Percentiles rank a stretch among this genome's conserved stretches.
These are phyloP conservation scores for Rhododendron molle DNA, from an alignment of 148 eudicot species.

Conservation along the genomic window DNA sequence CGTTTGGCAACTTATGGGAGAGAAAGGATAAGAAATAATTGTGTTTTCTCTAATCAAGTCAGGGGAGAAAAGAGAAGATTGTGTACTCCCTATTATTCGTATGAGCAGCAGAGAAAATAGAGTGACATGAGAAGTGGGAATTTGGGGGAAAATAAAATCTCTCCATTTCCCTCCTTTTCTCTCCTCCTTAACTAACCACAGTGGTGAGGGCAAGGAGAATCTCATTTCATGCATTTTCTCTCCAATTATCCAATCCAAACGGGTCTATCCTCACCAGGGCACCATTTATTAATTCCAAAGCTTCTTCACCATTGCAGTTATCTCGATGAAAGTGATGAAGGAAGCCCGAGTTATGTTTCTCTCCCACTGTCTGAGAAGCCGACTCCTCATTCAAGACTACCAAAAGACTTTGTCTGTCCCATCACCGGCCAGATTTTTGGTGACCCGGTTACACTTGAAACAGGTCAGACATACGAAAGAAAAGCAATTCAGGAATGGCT, in stretches of 20 bases:
- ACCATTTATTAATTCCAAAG: background rate
- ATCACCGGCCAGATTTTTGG: constrained; percentile 44
- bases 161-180: background rate
- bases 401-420: constrained; percentile 62
- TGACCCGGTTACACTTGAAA: constrained; percentile 56
- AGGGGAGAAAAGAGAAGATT: background rate
- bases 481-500: constrained; percentile 63
- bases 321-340: constrained; percentile 28
- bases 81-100: background rate
- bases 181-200: background rate
- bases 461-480: constrained; percentile 60
- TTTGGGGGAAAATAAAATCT: background rate
- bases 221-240: background rate
- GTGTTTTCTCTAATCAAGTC: background rate
- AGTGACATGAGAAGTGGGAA: background rate
- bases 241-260: background rate
- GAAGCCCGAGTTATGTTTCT: constrained; percentile 31
- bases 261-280: background rate
- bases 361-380: constrained; percentile 31
- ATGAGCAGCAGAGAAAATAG: background rate
- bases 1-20: background rate
- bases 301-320: constrained; percentile 19
- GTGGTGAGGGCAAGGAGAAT: background rate
- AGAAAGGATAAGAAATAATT: background rate
- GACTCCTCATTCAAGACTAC: constrained; percentile 40